A percentile compares a stretch with the other conserved stretches of the same genome.
Conservation (phyloP, 257 asterid species). For the Linaria vulgaris region DNA sequence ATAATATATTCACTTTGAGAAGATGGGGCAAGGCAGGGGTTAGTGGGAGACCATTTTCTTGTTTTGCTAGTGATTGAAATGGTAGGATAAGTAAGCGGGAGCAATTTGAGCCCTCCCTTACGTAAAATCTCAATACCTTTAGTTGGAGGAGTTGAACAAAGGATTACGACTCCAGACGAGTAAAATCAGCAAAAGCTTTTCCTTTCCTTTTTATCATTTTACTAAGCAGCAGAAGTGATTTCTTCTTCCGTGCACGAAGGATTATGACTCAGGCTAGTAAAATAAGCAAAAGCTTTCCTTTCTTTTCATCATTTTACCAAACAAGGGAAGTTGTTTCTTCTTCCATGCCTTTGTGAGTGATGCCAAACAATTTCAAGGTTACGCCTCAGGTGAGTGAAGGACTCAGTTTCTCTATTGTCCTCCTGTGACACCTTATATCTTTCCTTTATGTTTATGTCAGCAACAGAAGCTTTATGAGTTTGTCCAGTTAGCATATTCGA, state of each 20-base stretch:
- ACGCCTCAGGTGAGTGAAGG: neutral
- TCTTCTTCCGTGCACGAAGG: neutral
- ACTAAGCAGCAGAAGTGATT: neutral
- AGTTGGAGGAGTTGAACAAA: neutral
- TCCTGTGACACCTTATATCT: neutral
- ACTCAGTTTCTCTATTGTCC: neutral
- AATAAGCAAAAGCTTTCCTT: neutral
- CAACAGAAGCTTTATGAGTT: neutral
- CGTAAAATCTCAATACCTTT: neutral
- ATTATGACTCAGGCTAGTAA: neutral
- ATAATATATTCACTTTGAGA: too few relatives aligned
- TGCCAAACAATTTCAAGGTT: neutral
- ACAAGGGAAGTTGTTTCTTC: neutral
- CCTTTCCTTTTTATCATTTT: too few relatives aligned
- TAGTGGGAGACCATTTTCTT: neutral
- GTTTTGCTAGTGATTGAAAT: neutral
- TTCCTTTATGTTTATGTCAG: conserved; percentile 5
- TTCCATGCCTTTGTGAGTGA: too few relatives aligned
- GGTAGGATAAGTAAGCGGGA: too few relatives aligned
- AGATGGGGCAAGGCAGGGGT: neutral
- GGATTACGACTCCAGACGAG: neutral
- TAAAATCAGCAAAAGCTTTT: neutral
- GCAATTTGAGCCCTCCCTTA: neutral
- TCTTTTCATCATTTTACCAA: too few relatives aligned
- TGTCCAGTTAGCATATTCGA: conserved; percentile 13